Evolutionary conservation across 139 green algal genomes (phyloP).

Genomic region (Medakamo hakoo): DNA sequence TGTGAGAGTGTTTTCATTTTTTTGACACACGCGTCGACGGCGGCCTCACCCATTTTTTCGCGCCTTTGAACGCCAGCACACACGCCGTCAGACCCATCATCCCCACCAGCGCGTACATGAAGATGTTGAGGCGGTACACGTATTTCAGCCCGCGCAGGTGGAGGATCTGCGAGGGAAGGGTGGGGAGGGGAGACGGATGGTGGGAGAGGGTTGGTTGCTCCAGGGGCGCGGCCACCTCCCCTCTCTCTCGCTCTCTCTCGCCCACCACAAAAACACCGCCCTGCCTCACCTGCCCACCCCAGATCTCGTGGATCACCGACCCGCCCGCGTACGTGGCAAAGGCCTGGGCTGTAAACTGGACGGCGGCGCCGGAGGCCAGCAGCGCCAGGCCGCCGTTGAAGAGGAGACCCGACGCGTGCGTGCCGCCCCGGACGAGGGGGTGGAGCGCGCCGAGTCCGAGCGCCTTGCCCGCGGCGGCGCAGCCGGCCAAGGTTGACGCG

Average conservation of each 20-base stretch:
- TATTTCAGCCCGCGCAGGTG: conserved; percentile 47
- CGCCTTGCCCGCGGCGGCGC: too few species aligned
- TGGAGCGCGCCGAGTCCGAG: conserved; percentile 27
- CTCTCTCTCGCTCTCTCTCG: not conserved
- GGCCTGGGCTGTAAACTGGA: conserved; percentile 71
- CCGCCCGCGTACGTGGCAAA: conserved; percentile 57
- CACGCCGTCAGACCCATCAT: conserved; percentile 16
- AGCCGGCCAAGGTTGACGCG: not conserved
- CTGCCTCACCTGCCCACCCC: conserved; percentile 36
- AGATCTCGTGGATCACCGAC: conserved; percentile 60
- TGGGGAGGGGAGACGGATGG: too few species aligned
- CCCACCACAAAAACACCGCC: too few species aligned
- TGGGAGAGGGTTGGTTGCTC: too few species aligned
- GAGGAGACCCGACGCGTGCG: conserved; percentile 74
- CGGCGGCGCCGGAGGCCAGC: conserved; percentile 45
- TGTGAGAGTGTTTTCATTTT: too few species aligned
- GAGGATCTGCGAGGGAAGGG: too few species aligned
- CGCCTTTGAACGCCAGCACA: not conserved
- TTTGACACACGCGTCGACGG: too few species aligned
- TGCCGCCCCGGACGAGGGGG: conserved; percentile 50
- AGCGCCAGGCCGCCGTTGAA: conserved; percentile 81
- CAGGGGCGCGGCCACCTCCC: too few species aligned
- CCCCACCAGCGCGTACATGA: conserved; percentile 38
- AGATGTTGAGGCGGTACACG: conserved; percentile 56
- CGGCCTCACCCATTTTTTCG: too few species aligned